Conservation (phyloP, 108 stramenopile species). For the Cyclotella sp. region DNA sequence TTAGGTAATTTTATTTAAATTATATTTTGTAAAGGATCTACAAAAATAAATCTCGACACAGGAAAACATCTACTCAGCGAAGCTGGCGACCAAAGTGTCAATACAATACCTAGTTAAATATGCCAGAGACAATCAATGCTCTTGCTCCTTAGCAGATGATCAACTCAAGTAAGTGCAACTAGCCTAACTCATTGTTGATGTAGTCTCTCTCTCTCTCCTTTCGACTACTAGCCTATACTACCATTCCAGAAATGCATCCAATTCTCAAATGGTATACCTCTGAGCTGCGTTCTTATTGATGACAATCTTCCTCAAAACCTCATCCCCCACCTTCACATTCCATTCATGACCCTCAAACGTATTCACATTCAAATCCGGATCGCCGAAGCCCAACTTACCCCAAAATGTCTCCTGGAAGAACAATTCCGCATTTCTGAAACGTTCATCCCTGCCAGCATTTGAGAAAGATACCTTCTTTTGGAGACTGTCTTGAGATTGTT, state of each 20-base stretch:
- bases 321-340: conserved; percentile 73
- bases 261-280: conserved; percentile 28
- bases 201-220: too few species aligned
- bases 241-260: background rate
- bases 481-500: background rate
- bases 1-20: too few species aligned
- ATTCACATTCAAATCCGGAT: conserved; percentile 67
- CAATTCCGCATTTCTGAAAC: conserved; percentile 59
- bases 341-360: conserved; percentile 82
- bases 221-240: too few species aligned
- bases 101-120: too few species aligned
- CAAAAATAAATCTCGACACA: too few species aligned
- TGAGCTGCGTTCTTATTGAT: conserved; percentile 48
- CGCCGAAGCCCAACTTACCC: conserved; percentile 69
- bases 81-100: too few species aligned
- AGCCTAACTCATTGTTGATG: too few species aligned
- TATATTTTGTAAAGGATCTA: too few species aligned
- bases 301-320: conserved; percentile 65
- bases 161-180: too few species aligned
- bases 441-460: conserved; percentile 64
- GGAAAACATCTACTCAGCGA: too few species aligned
- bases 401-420: conserved; percentile 80
- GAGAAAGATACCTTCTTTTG: conserved; percentile 64
- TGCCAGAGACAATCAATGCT: too few species aligned
- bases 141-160: too few species aligned